These are phyloP conservation scores for Zalaria obscura DNA, from an alignment of 2,329 filamentous ascomycete genomes.

Conservation along the genomic window DNA sequence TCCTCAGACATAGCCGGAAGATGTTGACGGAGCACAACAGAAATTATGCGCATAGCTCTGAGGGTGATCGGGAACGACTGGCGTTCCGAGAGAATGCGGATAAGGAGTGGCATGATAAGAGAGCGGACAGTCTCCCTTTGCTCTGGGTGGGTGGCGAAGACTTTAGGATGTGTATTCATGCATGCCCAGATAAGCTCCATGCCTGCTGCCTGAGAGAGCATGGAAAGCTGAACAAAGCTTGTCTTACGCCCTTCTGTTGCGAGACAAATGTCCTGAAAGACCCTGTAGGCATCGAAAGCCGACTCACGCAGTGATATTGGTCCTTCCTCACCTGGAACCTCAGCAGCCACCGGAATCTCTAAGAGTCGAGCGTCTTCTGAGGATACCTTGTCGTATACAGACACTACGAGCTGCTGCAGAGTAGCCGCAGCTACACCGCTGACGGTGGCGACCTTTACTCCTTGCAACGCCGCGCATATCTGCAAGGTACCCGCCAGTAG, in stretches of 20 bases:
- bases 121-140: constrained; percentile 65
- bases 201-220: constrained; percentile 68
- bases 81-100: constrained; percentile 62
- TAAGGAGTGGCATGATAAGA: constrained; percentile 70
- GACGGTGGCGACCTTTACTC: constrained; percentile 82
- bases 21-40: constrained; percentile 67
- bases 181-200: constrained; percentile 87
- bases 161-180: constrained; percentile 66
- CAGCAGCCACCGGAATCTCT: constrained; percentile 45
- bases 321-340: constrained; percentile 53
- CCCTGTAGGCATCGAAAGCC: constrained; percentile 72
- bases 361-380: constrained; percentile 55
- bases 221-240: constrained; percentile 66
- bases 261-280: constrained; percentile 82
- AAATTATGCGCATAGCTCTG: constrained; percentile 67
- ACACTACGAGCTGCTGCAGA: constrained; percentile 81
- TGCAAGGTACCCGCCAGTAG: constrained; percentile 71
- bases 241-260: constrained; percentile 73
- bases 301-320: constrained; percentile 55
- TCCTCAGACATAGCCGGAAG: constrained; percentile 61
- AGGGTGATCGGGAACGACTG: constrained; percentile 71
- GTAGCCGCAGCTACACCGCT: constrained; percentile 96
- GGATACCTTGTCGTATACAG: constrained; percentile 83
- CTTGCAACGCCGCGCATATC: constrained; percentile 82
- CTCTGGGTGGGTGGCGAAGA: constrained; percentile 67